Base-by-base conservation (phyloP, 2,329 filamentous ascomycete species). In the Apiospora arundinis region DNA sequence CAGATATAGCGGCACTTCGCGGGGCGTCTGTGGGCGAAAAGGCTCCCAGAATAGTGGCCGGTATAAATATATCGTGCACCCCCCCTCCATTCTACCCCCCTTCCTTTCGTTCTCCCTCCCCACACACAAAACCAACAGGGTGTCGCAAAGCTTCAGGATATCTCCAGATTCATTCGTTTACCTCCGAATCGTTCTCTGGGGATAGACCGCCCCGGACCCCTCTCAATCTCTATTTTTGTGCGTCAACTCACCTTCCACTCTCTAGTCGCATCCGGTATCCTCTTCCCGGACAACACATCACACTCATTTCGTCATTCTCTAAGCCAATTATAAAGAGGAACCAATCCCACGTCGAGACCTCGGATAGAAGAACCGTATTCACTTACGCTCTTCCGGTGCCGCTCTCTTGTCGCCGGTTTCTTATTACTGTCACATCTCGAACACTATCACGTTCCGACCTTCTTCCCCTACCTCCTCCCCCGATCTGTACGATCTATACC, bases 231-330 rank as follows among this genome's bases (percentile, higher is more conserved):
- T 80, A 69, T 72, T 74, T 77, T 83, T 83, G 80, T 82, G 79
- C 77, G 83, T 84, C 83, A 82, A 81, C 75, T 76, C 74, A 74
- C 75, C 75, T 80, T 82, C 80, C 78, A 78, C 80, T 63, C 56
- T 40, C 56, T 63, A 63, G 56, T 63, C 56, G 56, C 18, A 40
- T 76, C 68, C 74, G 75, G 73, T 68, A 65, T 69, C 71, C 66
- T 46, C 40, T 69, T 25, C 40, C 25, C 28, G 28, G 74, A 73
- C 74, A 74, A 70, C n/a, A 60, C 74, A 67, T 46, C 70, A 81
- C 85, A 82, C 85, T 88, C 85, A 81, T 85, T 87, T 87, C 83
- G 85, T 87, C 86, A 80, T 83, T 88, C 86, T 85, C 84, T 83
- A 63, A 63, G 56, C 56, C 56, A 63, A 63, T 63, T 73, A 67